Conservation (phyloP, 2,329 filamentous ascomycete genomes). For the Claviceps purpurea region DNA sequence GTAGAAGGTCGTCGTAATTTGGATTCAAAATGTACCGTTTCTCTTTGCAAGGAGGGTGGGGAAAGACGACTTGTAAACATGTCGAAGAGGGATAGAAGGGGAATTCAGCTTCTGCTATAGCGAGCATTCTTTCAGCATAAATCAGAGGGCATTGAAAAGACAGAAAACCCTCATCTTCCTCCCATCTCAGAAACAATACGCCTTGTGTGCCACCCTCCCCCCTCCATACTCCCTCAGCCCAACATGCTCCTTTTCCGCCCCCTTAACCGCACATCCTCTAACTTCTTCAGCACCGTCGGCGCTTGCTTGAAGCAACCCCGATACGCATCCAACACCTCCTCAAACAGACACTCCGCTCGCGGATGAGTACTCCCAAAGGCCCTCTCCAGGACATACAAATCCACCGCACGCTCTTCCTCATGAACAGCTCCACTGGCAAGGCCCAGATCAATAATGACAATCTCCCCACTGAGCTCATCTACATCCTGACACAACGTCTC, state of each 20-base stretch:
- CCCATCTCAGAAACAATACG: neutral
- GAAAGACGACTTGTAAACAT: neutral
- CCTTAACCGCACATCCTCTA: constrained; percentile 87
- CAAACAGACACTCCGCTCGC: constrained; percentile 63
- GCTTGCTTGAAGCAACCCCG: constrained; percentile 62
- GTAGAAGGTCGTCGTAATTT: neutral
- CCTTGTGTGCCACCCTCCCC: neutral
- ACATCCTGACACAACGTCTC: constrained; percentile 8
- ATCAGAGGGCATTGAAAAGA: neutral
- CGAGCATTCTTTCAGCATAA: constrained; percentile 4
- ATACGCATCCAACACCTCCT: constrained; percentile 63
- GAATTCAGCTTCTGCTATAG: constrained; percentile 1
- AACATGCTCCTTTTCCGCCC: constrained; percentile 96
- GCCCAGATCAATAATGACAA: constrained; percentile 91
- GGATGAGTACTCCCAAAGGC: constrained; percentile 95
- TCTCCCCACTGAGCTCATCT: constrained; percentile 47
- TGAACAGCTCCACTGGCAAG: constrained; percentile 67
- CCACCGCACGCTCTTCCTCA: constrained; percentile 90
- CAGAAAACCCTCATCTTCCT: neutral
- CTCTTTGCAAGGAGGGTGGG: too few relatives aligned
- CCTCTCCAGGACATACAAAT: constrained; percentile 88
- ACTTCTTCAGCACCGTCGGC: constrained; percentile 57
- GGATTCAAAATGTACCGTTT: neutral
- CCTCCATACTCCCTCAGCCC: constrained; percentile 38
- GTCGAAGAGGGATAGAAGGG: neutral